Evolutionary conservation across 305 asterid species (phyloP).

Genomic region (Solanum aculeatissimum): DNA sequence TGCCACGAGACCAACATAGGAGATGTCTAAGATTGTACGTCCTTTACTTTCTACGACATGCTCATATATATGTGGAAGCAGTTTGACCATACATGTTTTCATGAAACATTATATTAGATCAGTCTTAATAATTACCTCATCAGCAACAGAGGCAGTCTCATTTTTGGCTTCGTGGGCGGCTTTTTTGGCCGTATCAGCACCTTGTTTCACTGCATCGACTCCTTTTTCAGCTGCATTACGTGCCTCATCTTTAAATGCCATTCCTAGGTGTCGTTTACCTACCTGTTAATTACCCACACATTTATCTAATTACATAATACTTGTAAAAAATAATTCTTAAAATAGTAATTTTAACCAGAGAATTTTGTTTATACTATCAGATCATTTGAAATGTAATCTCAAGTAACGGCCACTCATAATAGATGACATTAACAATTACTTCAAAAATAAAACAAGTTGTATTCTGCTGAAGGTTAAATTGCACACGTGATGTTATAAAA

Average conservation of each 20-base stretch:
- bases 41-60: background rate
- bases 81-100: too few relatives aligned
- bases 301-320: background rate
- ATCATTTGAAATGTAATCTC: background rate
- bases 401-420: background rate
- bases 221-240: conserved; percentile 29
- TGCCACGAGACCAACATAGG: too few relatives aligned
- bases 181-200: conserved; percentile 41
- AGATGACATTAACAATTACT: background rate
- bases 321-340: background rate
- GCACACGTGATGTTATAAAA: background rate
- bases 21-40: background rate
- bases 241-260: conserved; percentile 32
- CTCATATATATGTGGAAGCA: background rate
- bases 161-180: conserved; percentile 37
- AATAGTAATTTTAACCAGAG: too few relatives aligned
- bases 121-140: conserved; percentile 21
- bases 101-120: background rate
- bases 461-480: background rate
- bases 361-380: background rate
- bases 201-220: conserved; percentile 37
- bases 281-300: background rate
- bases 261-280: conserved; percentile 12
- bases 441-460: background rate
- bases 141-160: conserved; percentile 27